Evolutionary conservation across 139 green algal species (phyloP).

Genomic region (Chlorella sp.): DNA sequence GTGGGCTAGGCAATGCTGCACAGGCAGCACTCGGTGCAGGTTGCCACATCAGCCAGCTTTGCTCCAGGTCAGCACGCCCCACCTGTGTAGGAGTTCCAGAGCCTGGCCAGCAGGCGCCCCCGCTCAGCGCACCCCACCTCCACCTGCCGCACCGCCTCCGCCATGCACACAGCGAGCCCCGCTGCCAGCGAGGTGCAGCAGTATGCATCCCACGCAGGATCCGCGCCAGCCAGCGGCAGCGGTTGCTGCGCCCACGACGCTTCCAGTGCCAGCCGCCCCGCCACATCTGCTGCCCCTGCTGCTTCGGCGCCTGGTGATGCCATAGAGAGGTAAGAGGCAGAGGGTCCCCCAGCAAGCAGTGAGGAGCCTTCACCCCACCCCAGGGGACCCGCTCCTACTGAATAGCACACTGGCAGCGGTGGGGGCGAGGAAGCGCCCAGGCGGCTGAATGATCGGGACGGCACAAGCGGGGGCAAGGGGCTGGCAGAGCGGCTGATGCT

Average conservation of each 20-base stretch:
- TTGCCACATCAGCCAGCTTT: neutral
- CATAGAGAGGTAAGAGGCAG: neutral
- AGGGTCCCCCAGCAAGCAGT: too few species aligned
- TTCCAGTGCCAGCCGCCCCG: neutral
- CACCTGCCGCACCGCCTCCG: constrained; percentile 66
- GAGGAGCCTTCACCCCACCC: too few species aligned
- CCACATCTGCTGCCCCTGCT: neutral
- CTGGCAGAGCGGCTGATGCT: neutral
- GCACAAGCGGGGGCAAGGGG: neutral
- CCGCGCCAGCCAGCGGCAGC: neutral
- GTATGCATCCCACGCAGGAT: constrained; percentile 33
- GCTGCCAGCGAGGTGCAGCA: constrained; percentile 43
- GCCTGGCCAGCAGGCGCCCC: constrained; percentile 56
- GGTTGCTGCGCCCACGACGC: neutral
- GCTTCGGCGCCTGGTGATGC: neutral
- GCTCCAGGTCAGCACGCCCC: neutral
- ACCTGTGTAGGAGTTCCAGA: constrained; percentile 68
- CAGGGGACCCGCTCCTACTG: too few species aligned
- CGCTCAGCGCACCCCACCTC: constrained; percentile 74
- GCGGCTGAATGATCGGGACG: neutral
- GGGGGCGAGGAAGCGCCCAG: neutral
- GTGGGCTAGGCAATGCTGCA: too few species aligned
- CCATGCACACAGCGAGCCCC: constrained; percentile 54
- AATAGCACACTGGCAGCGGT: neutral
- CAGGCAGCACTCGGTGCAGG: too few species aligned